Base-by-base conservation (phyloP, 257 asterid genomes). In the Misopates orontium region DNA sequence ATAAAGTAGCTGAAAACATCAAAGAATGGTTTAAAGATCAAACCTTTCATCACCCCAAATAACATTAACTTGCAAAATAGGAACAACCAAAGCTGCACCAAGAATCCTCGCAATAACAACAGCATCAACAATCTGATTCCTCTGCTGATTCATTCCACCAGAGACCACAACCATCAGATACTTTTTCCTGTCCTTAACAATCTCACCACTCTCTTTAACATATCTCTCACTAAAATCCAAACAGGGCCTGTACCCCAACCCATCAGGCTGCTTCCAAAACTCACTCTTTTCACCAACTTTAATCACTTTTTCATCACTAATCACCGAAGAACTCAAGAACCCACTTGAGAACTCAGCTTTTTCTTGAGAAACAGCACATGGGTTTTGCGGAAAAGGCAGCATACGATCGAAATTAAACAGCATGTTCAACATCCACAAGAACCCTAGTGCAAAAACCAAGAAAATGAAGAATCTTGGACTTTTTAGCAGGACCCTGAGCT, bases 31-130 rank as follows among this genome's bases (percentile, higher is more conserved):
- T 24, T 36, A 73, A 54, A 79, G 58, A 51, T 48, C 81, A 63
- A 76, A 86, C 98, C 99, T 93, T 72, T 93, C 99, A 68, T 93
- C 99, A 55, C 96, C 95, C 99, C 97, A 93, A 15, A 93, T 93
- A 52, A 87, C 96, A 81, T 93, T 93, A 44, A 93, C 96, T 80
- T 90, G 99, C 85, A 93, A 77, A 65, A 78, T 82, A 49, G 99
- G 99, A 61, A 93, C 96, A 72, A 93, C 96, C 67, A 93, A 72
- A 70, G 95, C 82, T n/a, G 99, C 99, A 18, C 97, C 97, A 52
- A 93, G 93, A 54, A 93, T 84, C 32, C 97, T 87, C 0, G 98
- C 95, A 77, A 93, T 90, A 40, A 93, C 96, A 5, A 93, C 99
- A 49, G 99, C 97, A 75, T 93, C 99, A 59, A 93, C 97, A 77